Evolutionary conservation across 352 stramenopile species (phyloP).

Genomic region (Blastocystis sp.): DNA sequence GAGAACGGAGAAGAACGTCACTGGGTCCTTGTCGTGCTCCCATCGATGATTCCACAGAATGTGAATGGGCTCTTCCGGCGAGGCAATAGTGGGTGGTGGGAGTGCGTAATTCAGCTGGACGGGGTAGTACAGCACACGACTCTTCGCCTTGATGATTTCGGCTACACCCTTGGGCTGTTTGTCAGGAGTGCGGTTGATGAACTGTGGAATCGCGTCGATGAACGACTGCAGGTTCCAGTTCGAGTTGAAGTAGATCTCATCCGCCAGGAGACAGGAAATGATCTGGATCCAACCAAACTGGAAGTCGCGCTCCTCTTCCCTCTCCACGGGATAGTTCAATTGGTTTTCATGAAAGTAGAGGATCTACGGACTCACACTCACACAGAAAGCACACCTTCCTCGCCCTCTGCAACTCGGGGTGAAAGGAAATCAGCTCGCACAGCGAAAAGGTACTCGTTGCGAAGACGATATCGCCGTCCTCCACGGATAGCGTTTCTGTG

Average conservation of each 20-base stretch:
- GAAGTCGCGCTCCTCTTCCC: constrained; percentile 78
- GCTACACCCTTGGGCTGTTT: constrained; percentile 75
- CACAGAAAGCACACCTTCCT: constrained; percentile 20
- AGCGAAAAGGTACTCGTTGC: constrained; percentile 79
- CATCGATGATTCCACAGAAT: constrained; percentile 80
- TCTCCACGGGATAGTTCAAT: constrained; percentile 79
- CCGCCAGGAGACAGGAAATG: constrained; percentile 78
- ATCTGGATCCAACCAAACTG: constrained; percentile 80
- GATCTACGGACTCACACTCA: constrained; percentile 75
- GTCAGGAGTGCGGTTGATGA: constrained; percentile 79
- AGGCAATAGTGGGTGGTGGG: not conserved
- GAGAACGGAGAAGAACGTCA: constrained; percentile 78
- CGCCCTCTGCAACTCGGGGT: constrained; percentile 74
- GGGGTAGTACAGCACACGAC: constrained; percentile 78
- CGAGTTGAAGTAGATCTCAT: constrained; percentile 80
- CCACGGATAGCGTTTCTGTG: constrained; percentile 69
- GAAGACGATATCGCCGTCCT: constrained; percentile 77
- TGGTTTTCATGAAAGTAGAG: constrained; percentile 83
- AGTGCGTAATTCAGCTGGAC: constrained; percentile 66
- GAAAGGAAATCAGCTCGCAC: constrained; percentile 77
- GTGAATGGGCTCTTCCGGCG: constrained; percentile 71
- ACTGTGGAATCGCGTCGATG: constrained; percentile 71
- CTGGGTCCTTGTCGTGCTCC: constrained; percentile 80
- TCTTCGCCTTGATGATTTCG: constrained; percentile 75
- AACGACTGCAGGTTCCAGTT: constrained; percentile 77